Percentiles rank a stretch among this genome's conserved stretches.
Evolutionary conservation across 495 filamentous ascomycete species (phyloP).

Genomic region (Neurospora tetraspora): DNA sequence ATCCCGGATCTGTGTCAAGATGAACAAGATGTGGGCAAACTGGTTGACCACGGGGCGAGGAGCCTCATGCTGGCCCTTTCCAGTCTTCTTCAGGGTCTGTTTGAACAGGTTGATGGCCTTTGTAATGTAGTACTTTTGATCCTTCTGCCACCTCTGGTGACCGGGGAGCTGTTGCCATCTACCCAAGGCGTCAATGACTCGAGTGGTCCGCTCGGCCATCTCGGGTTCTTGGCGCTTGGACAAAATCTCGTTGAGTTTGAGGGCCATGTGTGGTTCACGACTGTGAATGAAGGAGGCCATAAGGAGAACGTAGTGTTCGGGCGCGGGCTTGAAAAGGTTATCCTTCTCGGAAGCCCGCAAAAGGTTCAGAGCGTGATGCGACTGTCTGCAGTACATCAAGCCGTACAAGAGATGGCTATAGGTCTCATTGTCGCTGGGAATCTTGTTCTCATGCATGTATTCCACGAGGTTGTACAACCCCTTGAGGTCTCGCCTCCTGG

Average conservation of each 20-base stretch:
- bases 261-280: conserved; percentile 22
- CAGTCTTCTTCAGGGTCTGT: conserved; percentile 3
- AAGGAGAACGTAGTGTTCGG: conserved; percentile 44
- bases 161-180: conserved; percentile 21
- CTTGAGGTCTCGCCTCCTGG: conserved; percentile 51
- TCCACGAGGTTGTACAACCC: conserved; percentile 49
- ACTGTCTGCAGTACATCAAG: conserved; percentile 49
- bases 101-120: conserved; percentile 21
- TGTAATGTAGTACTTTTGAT: conserved; percentile 11
- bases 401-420: conserved; percentile 65
- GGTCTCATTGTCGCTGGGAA: conserved; percentile 59
- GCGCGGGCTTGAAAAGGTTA: conserved; percentile 46
- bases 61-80: conserved; percentile 5
- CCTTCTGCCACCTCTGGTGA: conserved; percentile 11
- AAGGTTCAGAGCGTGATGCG: conserved; percentile 56
- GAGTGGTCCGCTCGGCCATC: conserved; percentile 21
- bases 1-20: conserved; percentile 48
- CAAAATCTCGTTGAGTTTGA: conserved; percentile 27
- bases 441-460: conserved; percentile 46
- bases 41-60: conserved; percentile 43
- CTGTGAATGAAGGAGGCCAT: conserved; percentile 26
- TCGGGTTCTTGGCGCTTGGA: conserved; percentile 17
- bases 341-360: conserved; percentile 49
- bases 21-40: conserved; percentile 43
- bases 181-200: conserved; percentile 25